Evolutionary conservation across 768 basidiomycete genomes (phyloP), one percentile per base, ranked within the genome.

Genomic region (Naematelia encephala): DNA sequence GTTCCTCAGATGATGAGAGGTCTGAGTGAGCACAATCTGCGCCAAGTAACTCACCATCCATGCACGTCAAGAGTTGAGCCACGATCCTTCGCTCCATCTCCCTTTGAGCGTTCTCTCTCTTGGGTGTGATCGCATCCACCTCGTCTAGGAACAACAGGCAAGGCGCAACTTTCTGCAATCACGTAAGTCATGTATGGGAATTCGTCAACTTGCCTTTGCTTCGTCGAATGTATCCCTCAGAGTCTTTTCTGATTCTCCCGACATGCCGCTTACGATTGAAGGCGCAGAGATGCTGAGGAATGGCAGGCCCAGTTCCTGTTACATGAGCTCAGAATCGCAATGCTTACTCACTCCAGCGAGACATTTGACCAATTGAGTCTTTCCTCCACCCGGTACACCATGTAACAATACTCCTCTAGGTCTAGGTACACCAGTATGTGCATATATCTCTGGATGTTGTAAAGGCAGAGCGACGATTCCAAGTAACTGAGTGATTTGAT

Each of bases 51-150:
- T 44, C 67, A 96, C 94, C 94, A 76, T 99, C 96, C 90, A 99
- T 96, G 80, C 94, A 97, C 0, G 94, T 98, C 56, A 98, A 78
- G 64, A 99, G 89, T 75, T 99, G 96, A 0, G 94, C 94, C 10
- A 99, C 94, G 51, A 99, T 98, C 12, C 96, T 83, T 46, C 93
- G 80, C 71, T 98, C 96, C 96, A 97, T 98, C 79, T 98, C 96
- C 57, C 94, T 82, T 70, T 99, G 96, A 0, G 96, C 94, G 67
- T 89, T 97, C 78, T 99, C 96, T 60, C 96, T 81, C 79, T 98
- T 99, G 0, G 92, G 92, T 0, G 93, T 97, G 62, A 99, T 93
- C 5, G 93, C 91, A 70, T 98, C 93, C 19, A 98, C 96, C 74
- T 98, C 96, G 74, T 99, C 94, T 45, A 99, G 90, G 79, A 98